Base-by-base conservation (phyloP, 371 early-diverging fungal species). In the Synchytrium microbalum region DNA sequence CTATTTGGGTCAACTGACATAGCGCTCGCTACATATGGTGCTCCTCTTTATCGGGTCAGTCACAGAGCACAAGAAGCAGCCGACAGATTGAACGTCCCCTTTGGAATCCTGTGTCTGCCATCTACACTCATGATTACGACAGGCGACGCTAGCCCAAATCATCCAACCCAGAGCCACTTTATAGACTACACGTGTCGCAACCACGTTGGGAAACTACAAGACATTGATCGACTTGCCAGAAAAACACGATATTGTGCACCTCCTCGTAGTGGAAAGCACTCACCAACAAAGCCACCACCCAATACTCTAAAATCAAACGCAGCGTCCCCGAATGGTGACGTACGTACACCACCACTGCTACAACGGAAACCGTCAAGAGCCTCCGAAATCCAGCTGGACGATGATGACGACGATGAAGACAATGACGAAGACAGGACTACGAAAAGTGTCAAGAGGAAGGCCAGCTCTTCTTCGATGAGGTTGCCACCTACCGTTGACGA, bases 181-280 rank as follows among this genome's bases (percentile, higher is more conserved):
- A 38, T 38, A 19, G 46, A 38, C 46, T 38, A 10, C 19, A 38
- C 19, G 10, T 38, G 10, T 10, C 10, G 10, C 46, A 19, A 10
- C 46, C 46, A 38, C 46, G 46, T 38, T 5, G 46, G 46, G 46
- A 38, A 38, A 38, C 46, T 38, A 38, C 46, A 38, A 38, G 46
- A 38, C 19, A 19, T 38, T 38, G 46, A 38, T 38, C 46, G 46
- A 38, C 46, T 38, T 10, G 46, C 46, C 46, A 38, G 46, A 38
- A 5, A 19, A 38, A 38, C 46, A 5, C 5, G 19, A 38, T 19
- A 38, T 19, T 38, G 46, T 38, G 19, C 19, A 5, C 46, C 19
- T 5, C 46, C 46, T 10, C 5, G 19, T 5, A n/a, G n/a, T n/a
- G 5, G 5, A 5, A 38, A 19, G 46, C 46, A 38, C 19, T 38